Base-by-base conservation (phyloP, 176 grass and related monocot species). In the Paspalum vaginatum region DNA sequence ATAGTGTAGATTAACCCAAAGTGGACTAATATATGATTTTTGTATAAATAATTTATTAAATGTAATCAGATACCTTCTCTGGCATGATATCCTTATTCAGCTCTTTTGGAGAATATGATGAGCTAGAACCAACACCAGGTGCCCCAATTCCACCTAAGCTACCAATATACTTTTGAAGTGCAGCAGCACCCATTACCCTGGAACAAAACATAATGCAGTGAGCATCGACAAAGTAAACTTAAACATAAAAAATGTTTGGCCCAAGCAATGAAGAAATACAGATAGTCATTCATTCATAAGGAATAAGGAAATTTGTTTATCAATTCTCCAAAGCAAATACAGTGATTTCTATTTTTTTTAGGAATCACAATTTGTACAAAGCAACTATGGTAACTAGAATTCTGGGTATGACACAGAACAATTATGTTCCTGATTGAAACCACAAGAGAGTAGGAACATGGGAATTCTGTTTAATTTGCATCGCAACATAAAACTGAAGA, bases 1-100 rank as follows among this genome's bases (percentile, higher is more conserved):
- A 71, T 10, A 70, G 44, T 60, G 14, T 58, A 14, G 52, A 14
- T 24, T 60, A 69, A 59, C 1, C 48, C 3, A 78, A 12, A 60
- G 16, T 5, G 18, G 44, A 67, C 12, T 46, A 55, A 84, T 16
- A 81, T 45, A 80, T 11, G 8, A 0, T 68, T 64, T 47, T 24
- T 63, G 9, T 48, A 86, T 26, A 73, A 55, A 38, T 18, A 78
- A 12, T 53, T 20, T 72, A 61, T 53, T 11, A n/a, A 65, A 59
- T 56, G 24, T 37, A 67, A 18, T 55, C 54, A 65, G 45, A 39
- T 92, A 99, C 97, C 93, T 99, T 99, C 64, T 96, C 97, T 50
- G 97, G 97, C 68, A 89, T 80, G 26, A 99, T 80, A 86, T 99
- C 97, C 83, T 99, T 96, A 85, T 93, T 99, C 68, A 96, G 75